Base-by-base conservation (phyloP, 441 rosid species). In the Euphorbia celastroides region DNA sequence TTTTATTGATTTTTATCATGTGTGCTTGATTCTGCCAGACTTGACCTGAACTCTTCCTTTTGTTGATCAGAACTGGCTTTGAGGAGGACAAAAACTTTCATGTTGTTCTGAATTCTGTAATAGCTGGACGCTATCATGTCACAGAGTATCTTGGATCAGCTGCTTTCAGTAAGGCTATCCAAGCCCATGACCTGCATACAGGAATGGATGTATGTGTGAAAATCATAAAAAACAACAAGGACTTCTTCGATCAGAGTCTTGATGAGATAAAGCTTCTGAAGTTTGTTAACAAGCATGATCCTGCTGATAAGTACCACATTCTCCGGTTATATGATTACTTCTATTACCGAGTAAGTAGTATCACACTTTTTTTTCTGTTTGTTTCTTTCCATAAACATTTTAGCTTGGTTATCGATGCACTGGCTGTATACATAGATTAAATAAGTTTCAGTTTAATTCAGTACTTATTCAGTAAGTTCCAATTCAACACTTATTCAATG, bases 11-110 rank as follows among this genome's bases (percentile, higher is more conserved):
- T 60, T 46, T 50, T 54, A 54, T 63, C 54, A 61, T 62, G 16
- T 46, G 57, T 76, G 32, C 44, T 77, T 68, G 57, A 59, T 82
- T 76, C 64, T 60, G 63, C 55, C 62, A 62, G 60, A 59, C 50
- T 56, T 60, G 58, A 58, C 62, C 50, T 74, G 64, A 70, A 56
- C 46, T 57, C 50, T 69, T 66, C 55, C 61, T 70, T 72, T 70
- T 77, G 51, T 73, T 70, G 48, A 67, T 72, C 92, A 93, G 99
- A 75, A 93, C 99, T 78, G 99, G 99, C 69, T 93, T 93, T 76
- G 99, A 94, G 78, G 97, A 94, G 82, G 99, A 93, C 78, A 94
- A 94, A 84, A 94, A 88, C 81, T 94, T 94, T 76, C 93, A 94
- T 70, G 97, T 91, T 69, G 96, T 88, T 73, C 64, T 91, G 31